These are phyloP conservation scores for Saccharomyces kudriavzevii DNA, from an alignment of 805 yeast genomes.

Conservation along the genomic window DNA sequence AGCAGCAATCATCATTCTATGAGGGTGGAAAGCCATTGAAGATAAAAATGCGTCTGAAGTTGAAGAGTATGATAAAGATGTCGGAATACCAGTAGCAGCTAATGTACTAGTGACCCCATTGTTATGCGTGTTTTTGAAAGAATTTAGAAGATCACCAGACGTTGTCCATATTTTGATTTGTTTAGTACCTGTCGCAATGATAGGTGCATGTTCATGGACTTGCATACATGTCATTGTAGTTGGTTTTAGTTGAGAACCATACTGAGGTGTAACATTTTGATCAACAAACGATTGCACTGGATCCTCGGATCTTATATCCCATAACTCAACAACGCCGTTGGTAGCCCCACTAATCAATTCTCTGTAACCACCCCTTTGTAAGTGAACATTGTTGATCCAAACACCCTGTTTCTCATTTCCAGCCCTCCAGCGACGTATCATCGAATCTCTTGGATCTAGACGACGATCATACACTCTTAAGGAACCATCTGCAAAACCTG, in stretches of 20 bases:
- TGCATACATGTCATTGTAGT: constrained; percentile 55
- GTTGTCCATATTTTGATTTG: constrained; percentile 78
- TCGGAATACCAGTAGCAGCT: constrained; percentile 28
- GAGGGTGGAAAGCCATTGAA: constrained; percentile 78
- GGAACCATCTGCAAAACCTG: constrained; percentile 89
- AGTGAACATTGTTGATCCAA: constrained; percentile 69
- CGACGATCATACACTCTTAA: constrained; percentile 87
- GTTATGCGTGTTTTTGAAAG: constrained; percentile 40
- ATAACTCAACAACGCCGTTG: constrained; percentile 74
- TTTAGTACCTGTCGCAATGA: constrained; percentile 81
- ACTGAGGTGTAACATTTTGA: constrained; percentile 27
- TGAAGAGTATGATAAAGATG: constrained; percentile 20
- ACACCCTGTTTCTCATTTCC: constrained; percentile 35
- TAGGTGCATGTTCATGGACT: constrained; percentile 94
- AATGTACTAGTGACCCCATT: constrained; percentile 25
- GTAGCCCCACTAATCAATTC: constrained; percentile 79
- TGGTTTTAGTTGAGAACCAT: constrained; percentile 11
- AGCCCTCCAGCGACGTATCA: constrained; percentile 75
- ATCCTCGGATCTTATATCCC: constrained; percentile 77
- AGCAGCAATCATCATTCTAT: constrained; percentile 85
- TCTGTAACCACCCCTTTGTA: constrained; percentile 95
- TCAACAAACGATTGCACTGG: constrained; percentile 65
- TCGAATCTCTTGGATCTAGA: constrained; percentile 71
- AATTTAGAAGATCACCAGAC: constrained; percentile 62
- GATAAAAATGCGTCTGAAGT: constrained; percentile 44